phyloP scores from a whole-genome alignment of 2,329 filamentous ascomycete genomes.

The Emericellopsis atlantica region DNA sequence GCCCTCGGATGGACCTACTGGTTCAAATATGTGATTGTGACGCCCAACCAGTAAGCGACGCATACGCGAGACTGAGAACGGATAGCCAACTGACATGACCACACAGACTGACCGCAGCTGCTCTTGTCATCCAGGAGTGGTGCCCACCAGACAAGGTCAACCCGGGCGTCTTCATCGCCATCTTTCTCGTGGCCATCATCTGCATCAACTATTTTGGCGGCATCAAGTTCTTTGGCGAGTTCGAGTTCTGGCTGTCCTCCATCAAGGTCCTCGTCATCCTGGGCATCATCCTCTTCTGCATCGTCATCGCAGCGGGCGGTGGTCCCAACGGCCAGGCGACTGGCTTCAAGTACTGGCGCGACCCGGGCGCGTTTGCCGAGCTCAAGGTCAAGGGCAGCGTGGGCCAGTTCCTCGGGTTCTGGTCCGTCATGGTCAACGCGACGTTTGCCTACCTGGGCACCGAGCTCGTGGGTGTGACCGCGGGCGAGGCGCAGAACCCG shows the following conservation, averaged over 20 bases:
- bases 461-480: conserved; percentile 30
- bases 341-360: conserved; percentile 54
- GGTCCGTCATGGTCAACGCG: conserved; percentile 62
- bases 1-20: conserved; percentile 62
- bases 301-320: conserved; percentile 52
- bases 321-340: conserved; percentile 49
- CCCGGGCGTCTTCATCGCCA: conserved; percentile 67
- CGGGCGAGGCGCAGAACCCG: conserved; percentile 58
- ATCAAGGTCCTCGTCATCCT: conserved; percentile 59
- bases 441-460: conserved; percentile 71
- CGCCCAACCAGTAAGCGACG: too few relatives aligned
- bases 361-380: conserved; percentile 35
- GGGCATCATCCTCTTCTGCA: conserved; percentile 51
- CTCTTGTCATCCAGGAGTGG: conserved; percentile 73
- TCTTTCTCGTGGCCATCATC: conserved; percentile 51
- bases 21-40: conserved; percentile 67
- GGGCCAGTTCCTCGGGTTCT: conserved; percentile 50
- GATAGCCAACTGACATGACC: conserved; percentile 49
- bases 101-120: conserved; percentile 72
- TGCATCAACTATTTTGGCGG: conserved; percentile 50
- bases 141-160: conserved; percentile 52
- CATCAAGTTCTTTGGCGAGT: conserved; percentile 56
- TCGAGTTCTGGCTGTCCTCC: conserved; percentile 49
- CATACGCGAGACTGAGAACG: too few relatives aligned
- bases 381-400: conserved; percentile 12